Evolutionary conservation across 768 basidiomycete species (phyloP).

Genomic region (Agaricus subrufescens): DNA sequence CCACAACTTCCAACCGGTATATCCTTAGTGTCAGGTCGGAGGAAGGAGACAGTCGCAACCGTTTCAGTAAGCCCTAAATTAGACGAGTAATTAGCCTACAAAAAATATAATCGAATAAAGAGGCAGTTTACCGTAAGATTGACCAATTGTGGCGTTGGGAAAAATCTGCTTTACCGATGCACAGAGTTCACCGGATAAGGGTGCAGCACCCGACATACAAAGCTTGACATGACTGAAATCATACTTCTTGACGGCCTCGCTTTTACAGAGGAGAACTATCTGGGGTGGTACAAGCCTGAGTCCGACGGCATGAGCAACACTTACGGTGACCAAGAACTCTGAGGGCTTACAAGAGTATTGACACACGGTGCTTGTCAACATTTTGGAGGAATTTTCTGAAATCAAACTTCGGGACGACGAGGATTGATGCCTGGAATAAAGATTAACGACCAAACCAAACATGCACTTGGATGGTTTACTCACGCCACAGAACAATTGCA

Average conservation of each 20-base stretch:
- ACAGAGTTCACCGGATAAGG: constrained; percentile 54
- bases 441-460: neutral
- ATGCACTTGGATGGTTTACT: constrained; percentile 8
- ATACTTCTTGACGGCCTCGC: constrained; percentile 44
- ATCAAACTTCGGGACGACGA: constrained; percentile 64
- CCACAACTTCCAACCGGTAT: constrained; percentile 55
- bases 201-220: constrained; percentile 58
- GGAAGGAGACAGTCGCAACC: constrained; percentile 44
- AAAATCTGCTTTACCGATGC: constrained; percentile 37
- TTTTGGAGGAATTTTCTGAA: constrained; percentile 52
- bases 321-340: no score
- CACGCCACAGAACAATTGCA: constrained; percentile 49
- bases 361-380: constrained; percentile 48
- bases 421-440: constrained; percentile 40
- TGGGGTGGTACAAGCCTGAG: constrained; percentile 61
- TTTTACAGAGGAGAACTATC: constrained; percentile 64
- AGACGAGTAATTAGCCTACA: neutral
- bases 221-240: constrained; percentile 50
- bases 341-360: constrained; percentile 47
- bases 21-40: constrained; percentile 37
- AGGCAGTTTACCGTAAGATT: constrained; percentile 47
- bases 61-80: constrained; percentile 60
- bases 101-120: neutral
- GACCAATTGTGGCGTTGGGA: constrained; percentile 59
- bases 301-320: neutral